Evolutionary conservation across 2,329 filamentous ascomycete species (phyloP).

Genomic region (Aotearoamyces nothofagi): DNA sequence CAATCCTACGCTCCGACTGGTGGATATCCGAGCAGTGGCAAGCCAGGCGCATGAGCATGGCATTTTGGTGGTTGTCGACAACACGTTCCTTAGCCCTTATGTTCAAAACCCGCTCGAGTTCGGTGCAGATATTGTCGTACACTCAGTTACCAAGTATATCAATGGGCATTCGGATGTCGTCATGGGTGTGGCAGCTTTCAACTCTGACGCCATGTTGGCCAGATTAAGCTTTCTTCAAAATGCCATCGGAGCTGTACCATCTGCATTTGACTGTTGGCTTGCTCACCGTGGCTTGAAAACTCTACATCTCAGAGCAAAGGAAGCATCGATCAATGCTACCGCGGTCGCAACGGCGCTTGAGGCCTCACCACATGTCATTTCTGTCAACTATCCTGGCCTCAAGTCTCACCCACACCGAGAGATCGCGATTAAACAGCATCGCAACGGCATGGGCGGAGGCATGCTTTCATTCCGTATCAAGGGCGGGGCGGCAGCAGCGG

Average conservation of each 20-base stretch:
- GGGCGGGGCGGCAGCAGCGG: slow-evolving; percentile 72
- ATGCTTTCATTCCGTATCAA: slow-evolving; percentile 95
- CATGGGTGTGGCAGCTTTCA: slow-evolving; percentile 95
- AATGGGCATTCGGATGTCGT: slow-evolving; percentile 94
- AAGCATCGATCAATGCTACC: slow-evolving; percentile 70
- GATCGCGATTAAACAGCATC: slow-evolving; percentile 83
- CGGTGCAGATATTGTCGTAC: slow-evolving; percentile 91
- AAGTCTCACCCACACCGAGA: slow-evolving; percentile 73
- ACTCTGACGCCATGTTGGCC: slow-evolving; percentile 62
- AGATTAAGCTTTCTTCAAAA: slow-evolving; percentile 88
- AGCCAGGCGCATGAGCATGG: slow-evolving; percentile 73
- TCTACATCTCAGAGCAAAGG: slow-evolving; percentile 77
- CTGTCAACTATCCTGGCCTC: slow-evolving; percentile 91
- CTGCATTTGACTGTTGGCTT: slow-evolving; percentile 94
- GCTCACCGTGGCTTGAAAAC: slow-evolving; percentile 96
- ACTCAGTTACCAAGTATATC: slow-evolving; percentile 98
- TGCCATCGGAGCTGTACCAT: slow-evolving; percentile 89
- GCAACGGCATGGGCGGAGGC: slow-evolving; percentile 84
- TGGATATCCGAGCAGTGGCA: slow-evolving; percentile 81
- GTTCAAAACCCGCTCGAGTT: slow-evolving; percentile 92
- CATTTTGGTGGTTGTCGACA: slow-evolving; percentile 95
- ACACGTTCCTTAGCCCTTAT: slow-evolving; percentile 94
- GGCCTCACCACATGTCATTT: slow-evolving; percentile 64
- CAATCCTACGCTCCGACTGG: slow-evolving; percentile 84
- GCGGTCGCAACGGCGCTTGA: slow-evolving; percentile 65